Conservation (phyloP, 2,329 filamentous ascomycete species). For the Penicillium nordicum region DNA sequence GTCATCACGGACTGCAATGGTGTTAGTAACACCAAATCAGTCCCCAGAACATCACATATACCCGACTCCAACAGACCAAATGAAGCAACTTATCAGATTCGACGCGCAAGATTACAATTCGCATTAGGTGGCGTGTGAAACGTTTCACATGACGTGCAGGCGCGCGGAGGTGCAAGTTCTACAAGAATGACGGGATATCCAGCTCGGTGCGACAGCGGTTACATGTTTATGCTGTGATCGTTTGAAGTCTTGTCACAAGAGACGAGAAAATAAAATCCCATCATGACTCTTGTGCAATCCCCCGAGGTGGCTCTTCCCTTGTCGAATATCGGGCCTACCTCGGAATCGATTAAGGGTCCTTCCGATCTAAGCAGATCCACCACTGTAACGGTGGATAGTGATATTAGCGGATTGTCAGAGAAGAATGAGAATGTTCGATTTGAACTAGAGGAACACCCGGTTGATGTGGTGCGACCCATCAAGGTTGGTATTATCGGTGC, state of each 20-base stretch:
- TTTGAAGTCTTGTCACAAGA: background rate
- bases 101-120: background rate
- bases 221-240: background rate
- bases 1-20: slow-evolving; percentile 22
- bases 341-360: slow-evolving; percentile 12
- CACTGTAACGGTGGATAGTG: slow-evolving; percentile 11
- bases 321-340: slow-evolving; percentile 2
- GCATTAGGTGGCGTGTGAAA: slow-evolving; percentile 12
- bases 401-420: slow-evolving; percentile 1
- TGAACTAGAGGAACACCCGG: slow-evolving; percentile 43
- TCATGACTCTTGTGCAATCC: slow-evolving; percentile 17
- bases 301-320: slow-evolving; percentile 5
- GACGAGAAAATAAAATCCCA: background rate
- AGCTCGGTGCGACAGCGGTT: background rate
- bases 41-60: slow-evolving; percentile 1
- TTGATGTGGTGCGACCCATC: slow-evolving; percentile 49
- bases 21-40: slow-evolving; percentile 21
- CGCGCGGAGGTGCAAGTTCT: background rate
- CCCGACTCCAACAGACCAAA: background rate
- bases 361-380: slow-evolving; percentile 1
- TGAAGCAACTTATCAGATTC: background rate
- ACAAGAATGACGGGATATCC: slow-evolving; percentile 2
- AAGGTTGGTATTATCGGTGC: slow-evolving; percentile 63
- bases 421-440: slow-evolving; percentile 23
- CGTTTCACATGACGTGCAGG: slow-evolving; percentile 19